These are phyloP conservation scores for Penicillium ochrochloron DNA, from an alignment of 495 filamentous ascomycete species.

Conservation along the genomic window DNA sequence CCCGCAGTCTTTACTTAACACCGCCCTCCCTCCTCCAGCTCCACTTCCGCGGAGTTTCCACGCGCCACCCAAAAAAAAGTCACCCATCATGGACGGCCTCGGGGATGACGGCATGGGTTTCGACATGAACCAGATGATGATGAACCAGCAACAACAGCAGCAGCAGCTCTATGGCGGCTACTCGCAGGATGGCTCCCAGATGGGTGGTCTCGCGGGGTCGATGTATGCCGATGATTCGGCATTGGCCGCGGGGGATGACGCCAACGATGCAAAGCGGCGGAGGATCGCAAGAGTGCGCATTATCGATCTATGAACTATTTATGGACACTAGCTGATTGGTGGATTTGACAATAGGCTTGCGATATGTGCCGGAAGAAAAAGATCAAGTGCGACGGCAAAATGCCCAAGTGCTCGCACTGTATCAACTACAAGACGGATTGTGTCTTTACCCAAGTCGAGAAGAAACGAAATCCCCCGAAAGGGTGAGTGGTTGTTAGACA, in stretches of 20 bases:
- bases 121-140: constrained; percentile 47
- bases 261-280: constrained; percentile 81
- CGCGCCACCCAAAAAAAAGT: constrained; percentile 20
- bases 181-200: constrained; percentile 62
- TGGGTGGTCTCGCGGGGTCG: constrained; percentile 59
- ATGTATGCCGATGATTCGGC: constrained; percentile 62
- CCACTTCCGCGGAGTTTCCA: constrained; percentile 31
- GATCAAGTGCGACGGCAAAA: constrained; percentile 98
- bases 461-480: constrained; percentile 97
- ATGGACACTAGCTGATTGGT: constrained; percentile 4
- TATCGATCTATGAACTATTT: neutral
- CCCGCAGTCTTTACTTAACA: constrained; percentile 31
- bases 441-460: constrained; percentile 96
- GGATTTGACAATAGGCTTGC: constrained; percentile 68
- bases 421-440: constrained; percentile 98
- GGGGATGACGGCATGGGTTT: constrained; percentile 50
- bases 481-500: constrained; percentile 60
- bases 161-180: constrained; percentile 73
- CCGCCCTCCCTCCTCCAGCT: constrained; percentile 22
- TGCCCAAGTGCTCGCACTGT: constrained; percentile 94
- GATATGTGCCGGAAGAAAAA: constrained; percentile 99
- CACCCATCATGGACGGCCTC: constrained; percentile 42
- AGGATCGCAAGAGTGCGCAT: constrained; percentile 82
- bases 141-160: constrained; percentile 62
- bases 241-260: constrained; percentile 61